A percentile compares a stretch with the other conserved stretches of the same genome.
Conservation (phyloP, 2,329 filamentous ascomycete species). For the Sclerotiophoma versabilis region DNA sequence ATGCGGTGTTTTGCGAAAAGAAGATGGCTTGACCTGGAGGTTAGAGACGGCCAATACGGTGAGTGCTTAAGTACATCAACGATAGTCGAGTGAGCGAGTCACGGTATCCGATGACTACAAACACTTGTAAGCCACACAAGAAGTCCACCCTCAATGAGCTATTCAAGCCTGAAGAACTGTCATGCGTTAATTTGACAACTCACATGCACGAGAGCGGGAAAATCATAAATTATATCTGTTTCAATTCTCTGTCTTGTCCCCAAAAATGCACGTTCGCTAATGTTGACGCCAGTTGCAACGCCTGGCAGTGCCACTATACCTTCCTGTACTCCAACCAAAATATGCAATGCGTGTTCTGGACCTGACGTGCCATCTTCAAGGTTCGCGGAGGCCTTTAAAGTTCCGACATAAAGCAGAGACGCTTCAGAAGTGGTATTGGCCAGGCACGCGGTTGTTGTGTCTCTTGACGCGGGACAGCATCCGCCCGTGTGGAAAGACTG, state of each 20-base stretch:
- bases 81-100: background rate
- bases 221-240: background rate
- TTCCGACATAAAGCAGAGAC: background rate
- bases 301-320: conserved; percentile 22
- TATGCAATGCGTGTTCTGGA: conserved; percentile 20
- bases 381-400: background rate
- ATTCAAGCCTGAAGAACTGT: too few species aligned
- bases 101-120: background rate
- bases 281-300: conserved; percentile 21
- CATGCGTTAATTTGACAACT: too few species aligned
- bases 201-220: too few species aligned
- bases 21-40: background rate
- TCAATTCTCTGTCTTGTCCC: conserved; percentile 8
- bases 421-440: background rate
- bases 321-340: conserved; percentile 13
- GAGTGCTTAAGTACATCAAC: background rate
- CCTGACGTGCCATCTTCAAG: background rate
- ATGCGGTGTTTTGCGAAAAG: background rate
- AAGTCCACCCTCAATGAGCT: too few species aligned
- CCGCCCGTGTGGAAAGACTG: background rate
- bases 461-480: background rate
- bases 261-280: conserved; percentile 24
- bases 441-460: background rate
- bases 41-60: background rate
- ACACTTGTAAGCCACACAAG: background rate